phyloP scores from a whole-genome alignment of 2,329 filamentous ascomycete species.

The Pezicula carpinea region DNA sequence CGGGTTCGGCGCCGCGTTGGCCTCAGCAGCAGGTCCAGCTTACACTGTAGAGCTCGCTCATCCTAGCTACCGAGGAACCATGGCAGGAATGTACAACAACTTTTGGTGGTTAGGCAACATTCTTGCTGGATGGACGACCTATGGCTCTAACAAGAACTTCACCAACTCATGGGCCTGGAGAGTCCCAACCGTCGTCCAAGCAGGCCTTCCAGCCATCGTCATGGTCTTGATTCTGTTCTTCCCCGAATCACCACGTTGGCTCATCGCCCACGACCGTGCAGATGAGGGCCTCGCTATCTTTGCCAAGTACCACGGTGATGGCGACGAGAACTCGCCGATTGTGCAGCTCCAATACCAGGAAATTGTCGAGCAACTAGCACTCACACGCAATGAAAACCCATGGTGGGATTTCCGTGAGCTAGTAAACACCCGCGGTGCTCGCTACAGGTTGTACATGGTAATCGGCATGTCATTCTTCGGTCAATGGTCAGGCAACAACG shows the following conservation, averaged over 20 bases:
- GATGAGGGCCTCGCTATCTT: conserved; percentile 53
- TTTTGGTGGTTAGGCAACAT: conserved; percentile 49
- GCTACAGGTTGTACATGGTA: conserved; percentile 46
- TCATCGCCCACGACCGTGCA: conserved; percentile 48
- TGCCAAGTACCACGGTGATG: conserved; percentile 53
- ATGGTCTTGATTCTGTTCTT: conserved; percentile 43
- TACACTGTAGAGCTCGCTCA: conserved; percentile 61
- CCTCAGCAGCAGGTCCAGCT: conserved; percentile 55
- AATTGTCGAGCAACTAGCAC: conserved; percentile 45
- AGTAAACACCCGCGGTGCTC: conserved; percentile 40
- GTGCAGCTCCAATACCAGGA: conserved; percentile 54
- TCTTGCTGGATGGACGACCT: conserved; percentile 46
- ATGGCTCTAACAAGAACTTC: conserved; percentile 36
- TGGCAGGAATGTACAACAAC: conserved; percentile 51
- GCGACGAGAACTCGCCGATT: conserved; percentile 44
- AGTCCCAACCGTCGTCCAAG: conserved; percentile 51
- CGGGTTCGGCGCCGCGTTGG: conserved; percentile 55
- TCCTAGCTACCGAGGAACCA: conserved; percentile 55
- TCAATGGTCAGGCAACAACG: conserved; percentile 41
- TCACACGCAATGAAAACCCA: conserved; percentile 47
- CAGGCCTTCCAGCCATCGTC: conserved; percentile 41
- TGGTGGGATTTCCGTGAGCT: conserved; percentile 57
- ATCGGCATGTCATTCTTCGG: conserved; percentile 49
- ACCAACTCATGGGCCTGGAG: conserved; percentile 49
- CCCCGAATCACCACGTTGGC: conserved; percentile 51